A percentile compares a stretch with the other conserved stretches of the same genome.
phyloP scores from a whole-genome alignment of 139 green algal species.

The Chlamydomonas applanata region DNA sequence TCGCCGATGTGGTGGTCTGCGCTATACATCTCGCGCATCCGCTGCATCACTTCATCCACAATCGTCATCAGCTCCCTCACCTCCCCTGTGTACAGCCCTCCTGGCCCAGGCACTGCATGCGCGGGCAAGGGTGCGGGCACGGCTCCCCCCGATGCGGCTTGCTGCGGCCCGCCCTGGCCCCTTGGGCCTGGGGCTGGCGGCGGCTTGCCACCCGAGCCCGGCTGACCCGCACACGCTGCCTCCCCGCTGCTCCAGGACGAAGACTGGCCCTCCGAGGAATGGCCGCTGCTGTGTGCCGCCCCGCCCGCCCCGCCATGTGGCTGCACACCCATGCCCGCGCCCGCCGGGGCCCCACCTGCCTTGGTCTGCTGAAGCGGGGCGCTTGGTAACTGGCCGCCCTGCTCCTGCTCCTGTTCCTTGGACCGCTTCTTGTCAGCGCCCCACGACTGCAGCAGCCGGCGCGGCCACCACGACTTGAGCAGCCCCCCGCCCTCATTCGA shows the following conservation, averaged over 20 bases:
- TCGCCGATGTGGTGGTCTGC: conserved; percentile 35
- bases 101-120: neutral
- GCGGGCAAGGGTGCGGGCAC: neutral
- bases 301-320: neutral
- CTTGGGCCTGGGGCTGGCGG: neutral
- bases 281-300: neutral
- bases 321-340: neutral
- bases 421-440: neutral
- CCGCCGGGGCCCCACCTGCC: neutral
- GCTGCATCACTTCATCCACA: conserved; percentile 51
- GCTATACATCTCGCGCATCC: conserved; percentile 46
- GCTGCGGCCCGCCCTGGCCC: no score
- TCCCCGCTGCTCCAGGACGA: conserved; percentile 7
- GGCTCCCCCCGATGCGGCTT: neutral
- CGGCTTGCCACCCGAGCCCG: no score
- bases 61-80: conserved; percentile 25
- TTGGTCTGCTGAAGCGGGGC: neutral
- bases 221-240: neutral
- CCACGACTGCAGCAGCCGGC: conserved; percentile 24
- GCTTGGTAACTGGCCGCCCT: neutral
- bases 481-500: conserved; percentile 8
- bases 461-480: conserved; percentile 29
- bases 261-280: neutral
- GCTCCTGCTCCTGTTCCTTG: conserved; percentile 13
- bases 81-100: conserved; percentile 1